These are phyloP conservation scores for Clarireedia paspali DNA, from an alignment of 2,329 filamentous ascomycete genomes.

Conservation along the genomic window DNA sequence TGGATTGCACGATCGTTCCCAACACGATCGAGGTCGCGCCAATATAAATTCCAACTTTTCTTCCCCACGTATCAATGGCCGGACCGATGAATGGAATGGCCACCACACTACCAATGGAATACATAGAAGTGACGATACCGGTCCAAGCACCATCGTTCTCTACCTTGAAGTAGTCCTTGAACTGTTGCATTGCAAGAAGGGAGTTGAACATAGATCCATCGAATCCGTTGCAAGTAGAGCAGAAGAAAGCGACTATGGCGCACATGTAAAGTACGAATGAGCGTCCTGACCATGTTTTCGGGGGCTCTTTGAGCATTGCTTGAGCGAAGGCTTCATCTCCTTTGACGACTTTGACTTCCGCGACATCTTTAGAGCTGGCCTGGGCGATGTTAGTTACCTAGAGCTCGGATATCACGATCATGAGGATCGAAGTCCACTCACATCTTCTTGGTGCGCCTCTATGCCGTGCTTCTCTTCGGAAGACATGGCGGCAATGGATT, in stretches of 20 bases:
- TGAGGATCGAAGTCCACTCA: not conserved
- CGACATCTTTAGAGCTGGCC: not conserved
- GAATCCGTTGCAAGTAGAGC: conserved; percentile 43
- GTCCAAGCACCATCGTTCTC: conserved; percentile 37
- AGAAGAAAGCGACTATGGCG: conserved; percentile 39
- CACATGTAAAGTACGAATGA: conserved; percentile 36
- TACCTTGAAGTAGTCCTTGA: conserved; percentile 32
- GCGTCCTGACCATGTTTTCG: conserved; percentile 31
- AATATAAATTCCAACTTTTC: conserved; percentile 38
- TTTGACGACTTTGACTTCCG: conserved; percentile 24
- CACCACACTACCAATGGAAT: conserved; percentile 42
- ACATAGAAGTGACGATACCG: conserved; percentile 43
- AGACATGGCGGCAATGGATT: not conserved
- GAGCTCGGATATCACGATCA: not conserved
- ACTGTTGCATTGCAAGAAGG: conserved; percentile 35
- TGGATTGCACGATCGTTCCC: conserved; percentile 37
- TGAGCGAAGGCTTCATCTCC: conserved; percentile 43
- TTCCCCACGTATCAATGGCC: conserved; percentile 38
- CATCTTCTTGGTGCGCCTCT: not conserved
- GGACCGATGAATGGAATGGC: conserved; percentile 40
- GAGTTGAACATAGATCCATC: conserved; percentile 42
- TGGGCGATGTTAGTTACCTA: not conserved
- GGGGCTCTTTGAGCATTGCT: conserved; percentile 44
- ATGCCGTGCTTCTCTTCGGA: not conserved
- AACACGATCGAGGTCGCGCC: conserved; percentile 36